phyloP scores from a whole-genome alignment of 108 stramenopile genomes.

The Nitzschia putrida region DNA sequence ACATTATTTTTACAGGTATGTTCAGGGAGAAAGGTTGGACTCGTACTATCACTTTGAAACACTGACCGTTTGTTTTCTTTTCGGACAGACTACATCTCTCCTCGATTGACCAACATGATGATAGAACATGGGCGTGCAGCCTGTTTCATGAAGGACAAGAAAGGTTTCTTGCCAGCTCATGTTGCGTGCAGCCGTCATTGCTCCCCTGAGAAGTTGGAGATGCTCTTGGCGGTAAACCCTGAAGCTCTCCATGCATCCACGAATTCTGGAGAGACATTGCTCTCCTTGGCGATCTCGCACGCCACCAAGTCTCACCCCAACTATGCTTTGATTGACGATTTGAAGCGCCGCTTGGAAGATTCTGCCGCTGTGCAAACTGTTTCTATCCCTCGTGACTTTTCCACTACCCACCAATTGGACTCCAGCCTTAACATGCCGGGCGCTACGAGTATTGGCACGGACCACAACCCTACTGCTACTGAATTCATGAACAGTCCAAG shows the following conservation, averaged over 20 bases:
- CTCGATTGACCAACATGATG: constrained; percentile 44
- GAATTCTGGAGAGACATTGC: constrained; percentile 44
- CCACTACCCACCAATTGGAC: background rate
- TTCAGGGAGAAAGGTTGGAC: background rate
- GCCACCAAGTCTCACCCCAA: constrained; percentile 62
- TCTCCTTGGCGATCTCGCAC: constrained; percentile 37
- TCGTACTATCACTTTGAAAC: background rate
- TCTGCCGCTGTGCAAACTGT: background rate
- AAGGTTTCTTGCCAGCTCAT: constrained; percentile 60
- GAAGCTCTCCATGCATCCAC: constrained; percentile 34
- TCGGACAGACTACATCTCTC: constrained; percentile 54
- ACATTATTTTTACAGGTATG: constrained; percentile 65
- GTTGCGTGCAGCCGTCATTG: constrained; percentile 64
- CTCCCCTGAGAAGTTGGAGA: constrained; percentile 58
- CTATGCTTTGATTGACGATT: constrained; percentile 48
- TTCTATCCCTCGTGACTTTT: background rate
- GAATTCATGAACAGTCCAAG: background rate
- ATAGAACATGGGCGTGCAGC: constrained; percentile 41
- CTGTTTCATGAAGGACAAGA: constrained; percentile 61
- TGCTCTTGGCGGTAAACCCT: constrained; percentile 51
- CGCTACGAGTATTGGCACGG: background rate
- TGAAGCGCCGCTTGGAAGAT: constrained; percentile 19
- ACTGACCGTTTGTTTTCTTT: background rate
- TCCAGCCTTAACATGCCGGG: no score
- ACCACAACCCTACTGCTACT: background rate